Percentiles rank a stretch among this genome's conserved stretches.
These are phyloP conservation scores for Ophiostoma novo-ulmi DNA, from an alignment of 2,329 filamentous ascomycete species.

Conservation along the genomic window DNA sequence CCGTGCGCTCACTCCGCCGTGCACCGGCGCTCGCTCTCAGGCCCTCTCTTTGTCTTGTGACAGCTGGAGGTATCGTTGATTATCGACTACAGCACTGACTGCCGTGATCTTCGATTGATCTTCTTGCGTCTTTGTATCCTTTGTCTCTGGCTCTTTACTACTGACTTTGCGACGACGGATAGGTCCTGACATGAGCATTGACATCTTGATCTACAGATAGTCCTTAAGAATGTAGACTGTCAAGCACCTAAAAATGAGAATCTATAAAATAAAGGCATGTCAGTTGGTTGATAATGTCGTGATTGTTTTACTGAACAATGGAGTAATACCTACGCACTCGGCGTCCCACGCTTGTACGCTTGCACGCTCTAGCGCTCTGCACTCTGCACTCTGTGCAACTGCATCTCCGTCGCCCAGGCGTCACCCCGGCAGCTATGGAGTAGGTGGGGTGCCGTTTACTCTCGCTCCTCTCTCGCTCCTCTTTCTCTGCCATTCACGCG, in stretches of 20 bases:
- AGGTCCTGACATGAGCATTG: no score
- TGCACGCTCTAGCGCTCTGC: no score
- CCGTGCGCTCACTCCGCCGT: background rate
- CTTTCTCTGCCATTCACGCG: background rate
- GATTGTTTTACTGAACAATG: no score
- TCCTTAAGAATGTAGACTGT: no score
- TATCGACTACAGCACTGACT: no score
- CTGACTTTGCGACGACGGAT: no score
- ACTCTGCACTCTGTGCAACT: background rate
- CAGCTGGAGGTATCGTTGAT: background rate
- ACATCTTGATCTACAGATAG: no score
- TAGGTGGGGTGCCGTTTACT: background rate
- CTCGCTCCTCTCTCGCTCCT: background rate
- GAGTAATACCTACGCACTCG: background rate
- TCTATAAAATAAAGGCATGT: no score
- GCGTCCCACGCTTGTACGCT: background rate
- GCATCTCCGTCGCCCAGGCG: slow-evolving; percentile 13
- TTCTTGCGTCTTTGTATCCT: background rate
- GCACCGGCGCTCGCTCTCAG: background rate
- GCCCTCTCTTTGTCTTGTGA: background rate
- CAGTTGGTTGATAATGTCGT: no score
- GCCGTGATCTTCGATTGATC: background rate
- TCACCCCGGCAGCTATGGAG: slow-evolving; percentile 22
- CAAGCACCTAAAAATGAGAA: no score
- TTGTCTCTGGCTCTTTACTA: no score